These are phyloP conservation scores for Cryphonectria nitschkei DNA, from an alignment of 2,329 filamentous ascomycete species.

Conservation along the genomic window DNA sequence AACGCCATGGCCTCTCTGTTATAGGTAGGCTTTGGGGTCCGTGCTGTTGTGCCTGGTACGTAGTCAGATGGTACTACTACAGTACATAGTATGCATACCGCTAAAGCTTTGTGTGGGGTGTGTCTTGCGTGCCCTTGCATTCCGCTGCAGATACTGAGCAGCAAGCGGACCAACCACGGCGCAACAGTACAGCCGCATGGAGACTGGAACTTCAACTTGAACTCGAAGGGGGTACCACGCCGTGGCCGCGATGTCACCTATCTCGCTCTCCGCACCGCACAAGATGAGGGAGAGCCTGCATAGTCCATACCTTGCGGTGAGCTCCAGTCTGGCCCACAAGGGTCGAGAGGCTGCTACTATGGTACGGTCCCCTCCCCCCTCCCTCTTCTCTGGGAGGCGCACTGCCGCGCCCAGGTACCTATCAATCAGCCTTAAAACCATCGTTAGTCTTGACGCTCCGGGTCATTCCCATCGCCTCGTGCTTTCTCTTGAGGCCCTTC, in stretches of 20 bases:
- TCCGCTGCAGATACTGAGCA: conserved; percentile 5
- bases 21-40: neutral
- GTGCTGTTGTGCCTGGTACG: neutral
- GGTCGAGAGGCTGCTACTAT: neutral
- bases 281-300: conserved; percentile 3
- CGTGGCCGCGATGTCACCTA: conserved; percentile 9
- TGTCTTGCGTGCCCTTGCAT: neutral
- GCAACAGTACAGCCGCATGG: conserved; percentile 17
- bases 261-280: neutral
- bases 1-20: neutral
- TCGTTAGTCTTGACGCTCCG: neutral
- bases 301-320: conserved; percentile 11
- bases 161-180: conserved; percentile 13
- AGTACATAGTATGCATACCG: conserved; percentile 3
- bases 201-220: neutral
- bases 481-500: neutral
- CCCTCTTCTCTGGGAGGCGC: neutral
- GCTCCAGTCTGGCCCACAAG: neutral
- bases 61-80: neutral
- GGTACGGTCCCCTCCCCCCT: neutral
- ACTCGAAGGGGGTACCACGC: conserved; percentile 1
- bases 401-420: neutral
- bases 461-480: neutral
- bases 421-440: conserved; percentile 7
- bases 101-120: conserved; percentile 6